These are phyloP conservation scores for Lyophyllum semitale DNA, from an alignment of 768 basidiomycete species.

Conservation along the genomic window DNA sequence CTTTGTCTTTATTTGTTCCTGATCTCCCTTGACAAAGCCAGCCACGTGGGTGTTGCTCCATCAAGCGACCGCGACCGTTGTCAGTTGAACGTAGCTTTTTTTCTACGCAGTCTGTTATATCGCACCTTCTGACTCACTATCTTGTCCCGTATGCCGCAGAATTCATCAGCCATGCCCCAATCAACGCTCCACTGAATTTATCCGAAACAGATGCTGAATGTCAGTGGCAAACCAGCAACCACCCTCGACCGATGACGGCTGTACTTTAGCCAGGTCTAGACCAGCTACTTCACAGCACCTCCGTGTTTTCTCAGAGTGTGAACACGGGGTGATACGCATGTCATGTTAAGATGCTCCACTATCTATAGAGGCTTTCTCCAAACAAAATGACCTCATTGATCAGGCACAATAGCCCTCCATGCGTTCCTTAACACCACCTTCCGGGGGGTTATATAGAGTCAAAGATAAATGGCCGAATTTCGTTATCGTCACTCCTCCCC, in stretches of 20 bases:
- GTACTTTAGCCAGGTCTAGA: background rate
- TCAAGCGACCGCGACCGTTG: background rate
- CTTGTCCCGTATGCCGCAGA: too few species aligned
- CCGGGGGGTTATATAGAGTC: background rate
- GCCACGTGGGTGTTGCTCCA: background rate
- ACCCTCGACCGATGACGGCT: background rate
- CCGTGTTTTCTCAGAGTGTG: background rate
- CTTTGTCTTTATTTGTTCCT: conserved; percentile 15
- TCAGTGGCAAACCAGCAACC: background rate
- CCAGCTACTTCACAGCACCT: background rate
- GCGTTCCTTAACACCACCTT: background rate
- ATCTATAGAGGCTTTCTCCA: background rate
- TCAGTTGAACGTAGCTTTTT: too few species aligned
- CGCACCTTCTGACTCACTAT: too few species aligned
- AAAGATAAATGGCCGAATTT: background rate
- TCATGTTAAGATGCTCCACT: background rate
- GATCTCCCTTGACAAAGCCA: conserved; percentile 1
- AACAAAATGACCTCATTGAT: background rate
- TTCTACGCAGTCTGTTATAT: too few species aligned
- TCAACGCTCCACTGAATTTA: background rate
- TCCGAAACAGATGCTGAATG: background rate
- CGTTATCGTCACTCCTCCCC: background rate
- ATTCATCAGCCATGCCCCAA: background rate
- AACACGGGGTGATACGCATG: background rate
- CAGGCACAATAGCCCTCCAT: background rate